Percentiles rank a stretch among this genome's conserved stretches.
phyloP scores from a whole-genome alignment of 176 grass and related monocot genomes.

The Aegilops umbellulata region DNA sequence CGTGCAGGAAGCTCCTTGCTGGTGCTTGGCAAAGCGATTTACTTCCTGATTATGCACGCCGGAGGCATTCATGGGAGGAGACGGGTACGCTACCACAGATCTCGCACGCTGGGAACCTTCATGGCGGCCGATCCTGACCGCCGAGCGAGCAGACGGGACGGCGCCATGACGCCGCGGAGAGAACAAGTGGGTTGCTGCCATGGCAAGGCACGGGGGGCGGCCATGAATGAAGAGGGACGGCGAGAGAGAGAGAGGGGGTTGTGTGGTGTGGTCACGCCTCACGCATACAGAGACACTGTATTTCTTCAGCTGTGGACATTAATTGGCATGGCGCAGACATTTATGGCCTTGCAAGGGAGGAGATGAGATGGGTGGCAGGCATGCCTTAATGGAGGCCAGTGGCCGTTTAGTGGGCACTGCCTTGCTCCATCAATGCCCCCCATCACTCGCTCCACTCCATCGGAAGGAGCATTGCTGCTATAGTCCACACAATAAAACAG shows the following conservation, averaged over 20 bases:
- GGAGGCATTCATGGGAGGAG: conserved; percentile 1
- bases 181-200: conserved; percentile 7
- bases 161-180: background rate
- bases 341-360: conserved; percentile 31
- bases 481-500: background rate
- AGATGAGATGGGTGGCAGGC: conserved; percentile 29
- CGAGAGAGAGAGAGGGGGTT: background rate
- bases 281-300: no score
- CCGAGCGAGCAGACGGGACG: background rate
- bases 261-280: background rate
- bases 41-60: background rate
- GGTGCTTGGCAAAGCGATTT: background rate
- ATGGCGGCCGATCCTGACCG: conserved; percentile 16
- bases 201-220: background rate
- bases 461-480: no score
- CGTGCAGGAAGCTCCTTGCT: background rate
- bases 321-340: conserved; percentile 53
- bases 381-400: conserved; percentile 50
- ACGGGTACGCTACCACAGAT: background rate
- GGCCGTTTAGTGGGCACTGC: conserved; percentile 57
- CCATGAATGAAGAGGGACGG: background rate
- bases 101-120: background rate
- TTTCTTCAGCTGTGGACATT: conserved; percentile 26
- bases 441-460: conserved; percentile 9
- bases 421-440: conserved; percentile 38